These are phyloP conservation scores for Delonix regia DNA, from an alignment of 306 rosid species.

Conservation along the genomic window DNA sequence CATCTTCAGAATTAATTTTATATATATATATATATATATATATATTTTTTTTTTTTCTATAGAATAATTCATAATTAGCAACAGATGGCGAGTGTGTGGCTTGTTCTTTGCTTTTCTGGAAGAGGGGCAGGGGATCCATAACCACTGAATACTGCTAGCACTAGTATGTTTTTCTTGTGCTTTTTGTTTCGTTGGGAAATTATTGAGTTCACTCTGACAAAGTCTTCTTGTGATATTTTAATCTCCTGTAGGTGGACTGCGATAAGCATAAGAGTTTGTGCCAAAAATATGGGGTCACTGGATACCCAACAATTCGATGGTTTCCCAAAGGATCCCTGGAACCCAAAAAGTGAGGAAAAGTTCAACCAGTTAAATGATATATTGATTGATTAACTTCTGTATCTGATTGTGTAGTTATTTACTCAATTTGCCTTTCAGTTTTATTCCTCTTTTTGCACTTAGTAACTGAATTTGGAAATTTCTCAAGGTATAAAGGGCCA, in stretches of 20 bases:
- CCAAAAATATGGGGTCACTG: constrained; percentile 55
- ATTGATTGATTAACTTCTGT: constrained; percentile 15
- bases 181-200: constrained; percentile 9
- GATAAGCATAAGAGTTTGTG: constrained; percentile 50
- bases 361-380: constrained; percentile 3
- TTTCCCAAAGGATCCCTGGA: constrained; percentile 87
- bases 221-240: background rate
- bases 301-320: constrained; percentile 92
- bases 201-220: constrained; percentile 6
- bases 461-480: constrained; percentile 26
- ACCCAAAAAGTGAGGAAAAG: constrained; percentile 78
- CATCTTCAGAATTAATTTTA: background rate
- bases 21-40: too few relatives aligned
- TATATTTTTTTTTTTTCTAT: background rate
- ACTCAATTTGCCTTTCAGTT: constrained; percentile 6
- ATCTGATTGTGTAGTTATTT: constrained; percentile 12
- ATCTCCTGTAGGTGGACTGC: constrained; percentile 60
- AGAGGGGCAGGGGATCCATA: background rate
- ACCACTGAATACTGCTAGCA: background rate
- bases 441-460: background rate
- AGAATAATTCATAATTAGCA: background rate
- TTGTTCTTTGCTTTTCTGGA: background rate
- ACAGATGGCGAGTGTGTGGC: background rate
- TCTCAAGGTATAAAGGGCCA: constrained; percentile 74
- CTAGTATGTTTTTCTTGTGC: constrained; percentile 9